Percentiles rank a stretch among this genome's conserved stretches.
Evolutionary conservation across 2,329 filamentous ascomycete genomes (phyloP).

Genomic region (Penicillium palitans): DNA sequence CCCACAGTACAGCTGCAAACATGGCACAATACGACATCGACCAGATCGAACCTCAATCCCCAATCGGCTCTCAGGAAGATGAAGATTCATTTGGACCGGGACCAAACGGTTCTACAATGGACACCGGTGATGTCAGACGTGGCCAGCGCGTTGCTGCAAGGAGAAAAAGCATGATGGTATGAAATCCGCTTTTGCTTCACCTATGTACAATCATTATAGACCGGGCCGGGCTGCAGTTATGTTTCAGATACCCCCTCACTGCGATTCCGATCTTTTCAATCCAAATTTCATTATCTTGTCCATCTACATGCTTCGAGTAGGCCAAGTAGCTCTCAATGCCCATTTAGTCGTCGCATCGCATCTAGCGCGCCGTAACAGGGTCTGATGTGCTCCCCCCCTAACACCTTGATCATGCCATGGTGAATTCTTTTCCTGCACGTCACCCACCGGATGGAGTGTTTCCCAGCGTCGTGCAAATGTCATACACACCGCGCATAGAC

Average conservation of each 20-base stretch:
- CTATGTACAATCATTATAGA: slow-evolving; percentile 21
- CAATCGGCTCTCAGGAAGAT: slow-evolving; percentile 12
- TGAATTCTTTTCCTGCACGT: too few relatives aligned
- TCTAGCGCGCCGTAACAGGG: background rate
- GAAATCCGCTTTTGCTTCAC: slow-evolving; percentile 5
- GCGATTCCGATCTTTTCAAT: slow-evolving; percentile 2
- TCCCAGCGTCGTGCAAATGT: background rate
- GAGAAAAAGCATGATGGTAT: slow-evolving; percentile 46
- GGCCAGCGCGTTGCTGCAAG: slow-evolving; percentile 36
- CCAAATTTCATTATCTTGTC: slow-evolving; percentile 2
- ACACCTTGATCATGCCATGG: background rate
- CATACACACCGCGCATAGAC: background rate
- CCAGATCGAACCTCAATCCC: slow-evolving; percentile 3
- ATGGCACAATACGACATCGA: slow-evolving; percentile 7
- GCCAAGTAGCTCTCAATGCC: background rate
- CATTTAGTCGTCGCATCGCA: background rate
- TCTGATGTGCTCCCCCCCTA: too few relatives aligned
- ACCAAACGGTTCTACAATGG: slow-evolving; percentile 2
- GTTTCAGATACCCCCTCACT: slow-evolving; percentile 28
- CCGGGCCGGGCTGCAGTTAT: slow-evolving; percentile 14
- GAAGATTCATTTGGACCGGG: slow-evolving; percentile 13
- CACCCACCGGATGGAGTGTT: too few relatives aligned
- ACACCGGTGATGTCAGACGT: slow-evolving; percentile 15
- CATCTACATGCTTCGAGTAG: background rate
- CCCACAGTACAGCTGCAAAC: slow-evolving; percentile 17